phyloP scores from a whole-genome alignment of 1,139 yeast genomes.

The Scheffersomyces segobiensis region DNA sequence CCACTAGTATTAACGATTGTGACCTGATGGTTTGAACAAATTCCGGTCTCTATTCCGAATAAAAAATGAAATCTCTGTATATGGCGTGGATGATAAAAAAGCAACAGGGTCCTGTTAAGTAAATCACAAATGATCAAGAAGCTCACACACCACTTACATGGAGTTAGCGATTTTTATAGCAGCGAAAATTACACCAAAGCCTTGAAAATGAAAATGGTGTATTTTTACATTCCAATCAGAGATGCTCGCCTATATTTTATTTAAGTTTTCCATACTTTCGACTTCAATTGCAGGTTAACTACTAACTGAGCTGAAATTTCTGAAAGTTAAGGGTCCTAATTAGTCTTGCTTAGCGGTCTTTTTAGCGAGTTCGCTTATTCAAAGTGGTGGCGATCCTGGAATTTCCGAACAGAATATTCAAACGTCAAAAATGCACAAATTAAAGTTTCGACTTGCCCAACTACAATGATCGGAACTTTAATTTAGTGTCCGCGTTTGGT shows the following conservation, averaged over 20 bases:
- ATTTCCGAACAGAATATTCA: not conserved
- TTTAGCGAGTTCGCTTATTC: not conserved
- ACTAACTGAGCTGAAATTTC: not conserved
- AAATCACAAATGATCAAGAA: too few species aligned
- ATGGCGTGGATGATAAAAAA: too few species aligned
- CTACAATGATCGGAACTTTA: not conserved
- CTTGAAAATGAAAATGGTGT: not conserved
- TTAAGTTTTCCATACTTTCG: not conserved
- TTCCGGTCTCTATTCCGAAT: too few species aligned
- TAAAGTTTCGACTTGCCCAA: not conserved
- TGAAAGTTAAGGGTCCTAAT: not conserved
- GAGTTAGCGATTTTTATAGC: too few species aligned
- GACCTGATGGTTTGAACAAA: too few species aligned
- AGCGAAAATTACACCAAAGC: too few species aligned
- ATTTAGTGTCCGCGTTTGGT: not conserved
- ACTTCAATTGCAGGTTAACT: not conserved
- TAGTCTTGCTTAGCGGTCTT: not conserved
- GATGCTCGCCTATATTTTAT: not conserved
- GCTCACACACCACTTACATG: too few species aligned
- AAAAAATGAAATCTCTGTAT: too few species aligned
- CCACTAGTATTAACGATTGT: too few species aligned
- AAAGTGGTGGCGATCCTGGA: not conserved
- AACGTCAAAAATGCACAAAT: not conserved
- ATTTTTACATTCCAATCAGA: too few species aligned
- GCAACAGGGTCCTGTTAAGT: too few species aligned